These are phyloP conservation scores for Gracilariopsis chorda DNA, from an alignment of 23 red algal genomes.

Conservation along the genomic window DNA sequence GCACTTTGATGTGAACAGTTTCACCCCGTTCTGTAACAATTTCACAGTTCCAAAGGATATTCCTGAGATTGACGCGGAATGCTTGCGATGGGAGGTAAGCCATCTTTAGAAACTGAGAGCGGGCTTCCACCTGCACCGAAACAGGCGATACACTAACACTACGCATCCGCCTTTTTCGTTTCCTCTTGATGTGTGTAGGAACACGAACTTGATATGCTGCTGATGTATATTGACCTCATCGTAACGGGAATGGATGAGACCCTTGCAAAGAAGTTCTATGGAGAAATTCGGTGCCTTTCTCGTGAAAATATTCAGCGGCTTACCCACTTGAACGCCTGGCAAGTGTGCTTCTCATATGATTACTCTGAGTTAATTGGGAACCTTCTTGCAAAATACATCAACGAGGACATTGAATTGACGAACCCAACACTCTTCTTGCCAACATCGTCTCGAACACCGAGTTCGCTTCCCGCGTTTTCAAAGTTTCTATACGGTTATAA, in stretches of 20 bases:
- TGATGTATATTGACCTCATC: constrained; percentile 65
- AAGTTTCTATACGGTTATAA: not conserved
- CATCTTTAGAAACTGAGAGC: no score
- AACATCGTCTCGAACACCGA: not conserved
- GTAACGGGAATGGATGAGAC: constrained; percentile 40
- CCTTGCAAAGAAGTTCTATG: constrained; percentile 42
- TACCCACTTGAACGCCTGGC: constrained; percentile 30
- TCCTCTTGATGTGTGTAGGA: no score
- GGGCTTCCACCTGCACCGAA: no score
- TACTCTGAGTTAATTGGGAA: constrained; percentile 56
- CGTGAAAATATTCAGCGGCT: constrained; percentile 41
- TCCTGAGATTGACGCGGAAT: constrained; percentile 9
- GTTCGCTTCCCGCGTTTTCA: not conserved
- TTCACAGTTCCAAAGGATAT: constrained; percentile 7
- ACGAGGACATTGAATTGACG: constrained; percentile 16
- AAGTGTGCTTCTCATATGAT: constrained; percentile 70
- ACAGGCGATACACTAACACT: no score
- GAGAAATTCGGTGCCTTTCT: constrained; percentile 45
- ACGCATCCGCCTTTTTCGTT: no score
- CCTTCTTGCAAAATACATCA: constrained; percentile 50
- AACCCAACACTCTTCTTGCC: not conserved
- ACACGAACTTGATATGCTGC: constrained; percentile 61
- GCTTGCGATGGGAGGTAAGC: constrained; percentile 64
- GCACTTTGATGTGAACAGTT: constrained; percentile 17
- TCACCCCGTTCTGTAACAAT: constrained; percentile 54